Conservation (phyloP, 2,329 filamentous ascomycete genomes). For the Neopestalotiopsis rosae region DNA sequence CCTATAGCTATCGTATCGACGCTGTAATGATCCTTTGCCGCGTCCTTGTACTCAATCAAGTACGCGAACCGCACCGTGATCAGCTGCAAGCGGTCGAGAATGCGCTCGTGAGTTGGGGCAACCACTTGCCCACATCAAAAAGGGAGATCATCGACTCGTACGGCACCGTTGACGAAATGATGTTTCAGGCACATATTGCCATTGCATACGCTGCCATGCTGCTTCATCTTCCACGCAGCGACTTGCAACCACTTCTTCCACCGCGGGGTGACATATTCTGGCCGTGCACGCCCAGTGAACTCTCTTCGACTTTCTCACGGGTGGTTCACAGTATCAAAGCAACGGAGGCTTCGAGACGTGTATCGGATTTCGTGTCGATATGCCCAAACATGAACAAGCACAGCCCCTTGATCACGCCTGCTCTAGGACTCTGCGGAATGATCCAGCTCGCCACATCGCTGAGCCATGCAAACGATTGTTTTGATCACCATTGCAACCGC, state of each 20-base stretch:
- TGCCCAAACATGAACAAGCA: constrained; percentile 9
- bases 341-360: background rate
- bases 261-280: constrained; percentile 3
- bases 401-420: background rate
- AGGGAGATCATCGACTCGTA: constrained; percentile 8
- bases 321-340: constrained; percentile 5
- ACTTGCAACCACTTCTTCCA: background rate
- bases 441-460: constrained; percentile 8
- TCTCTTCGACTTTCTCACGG: constrained; percentile 2
- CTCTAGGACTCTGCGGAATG: constrained; percentile 9
- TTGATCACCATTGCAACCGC: constrained; percentile 9
- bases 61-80: constrained; percentile 9
- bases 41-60: background rate
- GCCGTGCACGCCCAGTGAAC: background rate
- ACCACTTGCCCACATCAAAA: background rate
- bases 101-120: constrained; percentile 1
- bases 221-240: constrained; percentile 7
- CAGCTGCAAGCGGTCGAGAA: constrained; percentile 12
- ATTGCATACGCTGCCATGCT: constrained; percentile 11
- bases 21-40: constrained; percentile 9
- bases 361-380: constrained; percentile 11
- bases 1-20: constrained; percentile 2
- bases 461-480: constrained; percentile 2
- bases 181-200: constrained; percentile 10
- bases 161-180: constrained; percentile 8